Evolutionary conservation across 208 protist genomes (phyloP).

Genomic region (Acanthamoeba healyi): DNA sequence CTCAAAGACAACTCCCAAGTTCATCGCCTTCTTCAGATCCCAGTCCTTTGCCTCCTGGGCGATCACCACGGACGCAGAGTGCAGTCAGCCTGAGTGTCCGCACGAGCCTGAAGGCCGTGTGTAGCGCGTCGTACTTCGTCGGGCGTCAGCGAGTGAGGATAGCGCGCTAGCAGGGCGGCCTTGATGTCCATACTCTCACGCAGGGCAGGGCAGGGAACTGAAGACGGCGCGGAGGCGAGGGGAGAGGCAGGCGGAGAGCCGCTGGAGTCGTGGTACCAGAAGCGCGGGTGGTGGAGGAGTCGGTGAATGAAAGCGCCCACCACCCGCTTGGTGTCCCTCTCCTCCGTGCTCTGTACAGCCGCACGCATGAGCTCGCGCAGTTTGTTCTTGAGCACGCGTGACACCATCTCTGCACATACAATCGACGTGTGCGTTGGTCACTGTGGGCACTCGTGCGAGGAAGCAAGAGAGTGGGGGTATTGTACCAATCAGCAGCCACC

Average conservation of each 20-base stretch:
- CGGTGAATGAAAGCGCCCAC: background rate
- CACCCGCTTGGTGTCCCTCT: conserved; percentile 32
- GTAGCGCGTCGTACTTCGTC: background rate
- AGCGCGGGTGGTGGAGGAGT: background rate
- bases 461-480: too few relatives aligned
- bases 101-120: background rate
- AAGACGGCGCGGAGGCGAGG: background rate
- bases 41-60: background rate
- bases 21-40: background rate
- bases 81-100: background rate
- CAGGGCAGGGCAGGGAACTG: background rate
- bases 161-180: background rate
- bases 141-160: background rate
- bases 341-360: background rate
- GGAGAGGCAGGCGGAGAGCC: background rate
- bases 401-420: conserved; percentile 29
- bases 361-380: conserved; percentile 5
- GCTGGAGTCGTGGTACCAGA: background rate
- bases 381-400: conserved; percentile 57
- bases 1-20: conserved; percentile 51
- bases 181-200: background rate
- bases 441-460: too few relatives aligned
- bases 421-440: too few relatives aligned
- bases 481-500: background rate
- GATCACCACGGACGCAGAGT: too few relatives aligned